These are phyloP conservation scores for Kuraishia cidri DNA, from an alignment of 805 yeast species.

Conservation along the genomic window DNA sequence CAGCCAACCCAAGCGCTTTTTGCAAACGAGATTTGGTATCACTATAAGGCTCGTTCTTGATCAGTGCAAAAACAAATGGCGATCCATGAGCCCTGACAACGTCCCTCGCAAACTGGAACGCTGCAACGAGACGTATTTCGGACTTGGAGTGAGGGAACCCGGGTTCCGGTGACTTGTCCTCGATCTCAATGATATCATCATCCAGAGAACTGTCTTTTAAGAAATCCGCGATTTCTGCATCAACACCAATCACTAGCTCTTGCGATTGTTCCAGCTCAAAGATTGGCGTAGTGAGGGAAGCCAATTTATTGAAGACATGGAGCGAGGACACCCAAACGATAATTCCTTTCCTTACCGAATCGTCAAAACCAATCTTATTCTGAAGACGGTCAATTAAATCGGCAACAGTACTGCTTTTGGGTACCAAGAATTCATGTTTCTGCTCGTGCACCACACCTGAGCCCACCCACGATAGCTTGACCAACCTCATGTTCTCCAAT, in stretches of 20 bases:
- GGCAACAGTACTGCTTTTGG: constrained; percentile 45
- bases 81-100: constrained; percentile 65
- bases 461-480: constrained; percentile 66
- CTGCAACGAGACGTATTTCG: constrained; percentile 43
- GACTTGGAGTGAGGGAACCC: not conserved
- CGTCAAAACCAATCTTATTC: constrained; percentile 41
- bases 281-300: constrained; percentile 25
- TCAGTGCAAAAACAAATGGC: constrained; percentile 71
- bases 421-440: constrained; percentile 59
- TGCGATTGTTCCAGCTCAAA: constrained; percentile 25
- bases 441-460: constrained; percentile 66
- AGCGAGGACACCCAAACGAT: constrained; percentile 48
- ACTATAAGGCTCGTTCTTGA: constrained; percentile 55
- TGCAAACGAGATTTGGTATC: constrained; percentile 63
- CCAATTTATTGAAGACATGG: constrained; percentile 18
- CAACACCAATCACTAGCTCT: constrained; percentile 35
- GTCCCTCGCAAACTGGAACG: constrained; percentile 70
- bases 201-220: constrained; percentile 11
- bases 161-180: not conserved
- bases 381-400: constrained; percentile 49
- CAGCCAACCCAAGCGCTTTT: constrained; percentile 64
- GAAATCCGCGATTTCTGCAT: constrained; percentile 29
- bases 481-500: constrained; percentile 63
- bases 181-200: not conserved
- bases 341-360: constrained; percentile 33